phyloP scores from a whole-genome alignment of 2,329 filamentous ascomycete genomes.

The Cladosporium colombiae region DNA sequence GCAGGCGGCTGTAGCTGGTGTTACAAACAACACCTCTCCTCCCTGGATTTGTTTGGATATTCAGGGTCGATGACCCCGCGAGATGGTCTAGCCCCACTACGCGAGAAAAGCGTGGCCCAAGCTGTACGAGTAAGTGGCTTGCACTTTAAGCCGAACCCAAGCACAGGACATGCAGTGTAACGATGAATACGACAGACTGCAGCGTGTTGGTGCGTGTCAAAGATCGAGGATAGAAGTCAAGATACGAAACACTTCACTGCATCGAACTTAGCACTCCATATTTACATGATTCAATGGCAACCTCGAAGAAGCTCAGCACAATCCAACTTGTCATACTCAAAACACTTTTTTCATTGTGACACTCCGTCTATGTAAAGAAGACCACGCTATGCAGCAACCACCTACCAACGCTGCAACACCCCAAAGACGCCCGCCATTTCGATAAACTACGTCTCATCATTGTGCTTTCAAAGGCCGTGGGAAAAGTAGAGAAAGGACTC shows the following conservation, averaged over 20 bases:
- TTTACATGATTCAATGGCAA: no score
- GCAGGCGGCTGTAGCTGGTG: not conserved
- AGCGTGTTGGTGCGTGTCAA: not conserved
- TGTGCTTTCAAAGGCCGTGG: conserved; percentile 16
- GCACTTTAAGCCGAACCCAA: not conserved
- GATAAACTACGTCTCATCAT: conserved; percentile 17
- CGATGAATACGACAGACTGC: not conserved
- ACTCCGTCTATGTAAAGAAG: conserved; percentile 14
- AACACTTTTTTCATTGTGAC: conserved; percentile 16
- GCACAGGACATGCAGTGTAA: not conserved
- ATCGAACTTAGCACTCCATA: no score
- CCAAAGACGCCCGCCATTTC: conserved; percentile 19
- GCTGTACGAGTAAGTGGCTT: not conserved
- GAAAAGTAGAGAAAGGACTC: conserved; percentile 7
- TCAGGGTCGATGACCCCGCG: conserved; percentile 9
- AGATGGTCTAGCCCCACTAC: conserved; percentile 11
- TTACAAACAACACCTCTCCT: conserved; percentile 19
- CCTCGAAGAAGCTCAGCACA: not conserved
- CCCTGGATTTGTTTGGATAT: conserved; percentile 2
- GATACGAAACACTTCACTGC: not conserved
- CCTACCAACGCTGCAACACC: conserved; percentile 11
- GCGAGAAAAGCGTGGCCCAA: not conserved
- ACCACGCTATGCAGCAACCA: conserved; percentile 19
- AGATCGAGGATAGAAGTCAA: not conserved
- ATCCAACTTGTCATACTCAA: not conserved